Base-by-base conservation (phyloP, 495 filamentous ascomycete species). In the Clavariopsis aquatica region DNA sequence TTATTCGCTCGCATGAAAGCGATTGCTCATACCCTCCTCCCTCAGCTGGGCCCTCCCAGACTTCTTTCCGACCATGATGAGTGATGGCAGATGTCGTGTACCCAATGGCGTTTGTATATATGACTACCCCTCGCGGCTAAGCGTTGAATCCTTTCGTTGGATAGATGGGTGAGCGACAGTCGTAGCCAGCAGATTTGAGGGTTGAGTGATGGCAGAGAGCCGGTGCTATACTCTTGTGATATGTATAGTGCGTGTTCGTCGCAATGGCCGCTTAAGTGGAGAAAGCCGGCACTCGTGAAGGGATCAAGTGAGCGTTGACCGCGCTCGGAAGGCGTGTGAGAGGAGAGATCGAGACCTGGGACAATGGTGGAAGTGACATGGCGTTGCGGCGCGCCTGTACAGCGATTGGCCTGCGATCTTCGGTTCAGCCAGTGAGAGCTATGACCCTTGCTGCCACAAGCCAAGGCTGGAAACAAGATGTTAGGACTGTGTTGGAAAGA, bases 11-110 rank as follows among this genome's bases (percentile, higher is more conserved):
- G 36, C 8, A 4, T 3, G 36, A 8, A 51, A 22, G 2, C 9
- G 17, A 12, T 38, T 27, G 20, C 17, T 23, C 49, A 3, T 55
- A 77, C 76, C 75, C 71, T 78, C 76, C 59, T 78, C 75, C 65
- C 75, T 69, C 28, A 76, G 54, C 23, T 72, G 71, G 66, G 76
- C 75, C n/a, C 70, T 66, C 13, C 74, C 74, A 5, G 74, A 76
- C 53, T 75, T 76, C 54, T 77, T 78, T 26, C 75, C 76, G 3
- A 78, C 76, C 76, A 78, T 78, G 20, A 29, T 58, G 52, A n/a
- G 15, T 43, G 15, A 43, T 43, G 15, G 4, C 12, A 17, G 38
- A 43, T 17, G 38, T 43, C 38, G 6, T 43, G 38, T 17, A 17
- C 13, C 38, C 6, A 43, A n/a, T 43, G 38, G 3, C 15, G 2